These are phyloP conservation scores for Colletotrichum caudatum DNA, from an alignment of 2,329 filamentous ascomycete species.

Conservation along the genomic window DNA sequence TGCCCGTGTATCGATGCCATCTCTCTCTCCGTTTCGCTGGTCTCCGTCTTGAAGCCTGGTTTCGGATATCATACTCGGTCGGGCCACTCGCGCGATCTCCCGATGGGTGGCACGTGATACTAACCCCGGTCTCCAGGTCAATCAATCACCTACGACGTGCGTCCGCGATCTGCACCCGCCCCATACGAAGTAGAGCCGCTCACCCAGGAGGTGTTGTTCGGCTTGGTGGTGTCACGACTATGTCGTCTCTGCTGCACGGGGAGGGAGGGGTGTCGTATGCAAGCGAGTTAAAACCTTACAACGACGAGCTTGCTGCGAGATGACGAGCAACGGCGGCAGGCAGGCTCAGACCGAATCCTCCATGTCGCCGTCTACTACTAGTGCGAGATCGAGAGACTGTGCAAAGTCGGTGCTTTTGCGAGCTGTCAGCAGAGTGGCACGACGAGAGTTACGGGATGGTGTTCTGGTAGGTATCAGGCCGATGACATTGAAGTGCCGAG, in stretches of 20 bases:
- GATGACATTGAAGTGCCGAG: not conserved
- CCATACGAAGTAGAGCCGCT: no score
- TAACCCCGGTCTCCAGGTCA: no score
- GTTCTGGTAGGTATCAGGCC: not conserved
- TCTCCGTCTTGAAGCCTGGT: not conserved
- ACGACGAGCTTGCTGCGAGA: not conserved
- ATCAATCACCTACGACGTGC: constrained; percentile 5
- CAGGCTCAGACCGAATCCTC: not conserved
- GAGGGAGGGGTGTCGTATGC: not conserved
- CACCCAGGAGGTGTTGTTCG: not conserved
- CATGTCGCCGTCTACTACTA: not conserved
- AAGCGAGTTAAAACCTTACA: not conserved
- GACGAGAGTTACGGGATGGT: not conserved
- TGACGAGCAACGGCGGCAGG: constrained; percentile 2
- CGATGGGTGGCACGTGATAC: not conserved
- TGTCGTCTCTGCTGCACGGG: not conserved
- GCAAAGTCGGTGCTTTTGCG: constrained; percentile 14
- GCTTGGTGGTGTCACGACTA: not conserved
- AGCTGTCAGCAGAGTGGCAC: not conserved
- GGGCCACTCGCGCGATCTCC: not conserved
- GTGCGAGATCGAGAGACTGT: constrained; percentile 11
- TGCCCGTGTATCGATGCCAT: constrained; percentile 22
- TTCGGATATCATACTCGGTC: not conserved
- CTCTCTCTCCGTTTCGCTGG: not conserved
- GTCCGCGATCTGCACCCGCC: constrained; percentile 10